Evolutionary conservation across 2,329 filamentous ascomycete genomes (phyloP).

Genomic region (Pseudogymnoascus sp.): DNA sequence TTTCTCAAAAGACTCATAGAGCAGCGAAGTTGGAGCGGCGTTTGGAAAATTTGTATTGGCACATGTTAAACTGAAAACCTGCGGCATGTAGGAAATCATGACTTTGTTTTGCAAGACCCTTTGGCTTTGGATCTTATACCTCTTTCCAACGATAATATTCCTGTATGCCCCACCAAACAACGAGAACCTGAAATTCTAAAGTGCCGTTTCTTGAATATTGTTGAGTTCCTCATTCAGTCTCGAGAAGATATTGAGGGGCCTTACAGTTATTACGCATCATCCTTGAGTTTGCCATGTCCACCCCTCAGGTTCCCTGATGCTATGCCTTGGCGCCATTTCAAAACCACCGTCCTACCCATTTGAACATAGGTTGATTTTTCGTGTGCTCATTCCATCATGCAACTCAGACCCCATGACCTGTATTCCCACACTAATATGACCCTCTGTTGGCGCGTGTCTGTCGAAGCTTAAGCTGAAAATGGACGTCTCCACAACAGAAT

Average conservation of each 20-base stretch:
- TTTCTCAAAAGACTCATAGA: neutral
- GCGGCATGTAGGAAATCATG: neutral
- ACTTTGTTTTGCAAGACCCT: neutral
- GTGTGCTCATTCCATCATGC: neutral
- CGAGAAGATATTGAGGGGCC: neutral
- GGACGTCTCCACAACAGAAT: neutral
- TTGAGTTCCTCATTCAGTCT: neutral
- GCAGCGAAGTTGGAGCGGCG: neutral
- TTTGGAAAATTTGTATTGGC: neutral
- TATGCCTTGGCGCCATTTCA: neutral
- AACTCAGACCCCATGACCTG: neutral
- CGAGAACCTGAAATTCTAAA: neutral
- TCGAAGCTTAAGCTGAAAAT: neutral
- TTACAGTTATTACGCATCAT: slow-evolving; percentile 4
- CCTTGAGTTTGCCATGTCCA: neutral
- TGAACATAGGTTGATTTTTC: neutral
- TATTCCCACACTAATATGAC: neutral
- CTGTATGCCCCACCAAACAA: neutral
- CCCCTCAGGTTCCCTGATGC: neutral
- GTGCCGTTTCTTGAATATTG: slow-evolving; percentile 2
- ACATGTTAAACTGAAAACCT: neutral
- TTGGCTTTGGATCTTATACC: neutral
- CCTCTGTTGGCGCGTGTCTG: neutral
- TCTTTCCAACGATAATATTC: neutral
- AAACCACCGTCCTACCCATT: no score